phyloP scores from a whole-genome alignment of 2,329 filamentous ascomycete species.

The Pseudopithomyces chartarum region DNA sequence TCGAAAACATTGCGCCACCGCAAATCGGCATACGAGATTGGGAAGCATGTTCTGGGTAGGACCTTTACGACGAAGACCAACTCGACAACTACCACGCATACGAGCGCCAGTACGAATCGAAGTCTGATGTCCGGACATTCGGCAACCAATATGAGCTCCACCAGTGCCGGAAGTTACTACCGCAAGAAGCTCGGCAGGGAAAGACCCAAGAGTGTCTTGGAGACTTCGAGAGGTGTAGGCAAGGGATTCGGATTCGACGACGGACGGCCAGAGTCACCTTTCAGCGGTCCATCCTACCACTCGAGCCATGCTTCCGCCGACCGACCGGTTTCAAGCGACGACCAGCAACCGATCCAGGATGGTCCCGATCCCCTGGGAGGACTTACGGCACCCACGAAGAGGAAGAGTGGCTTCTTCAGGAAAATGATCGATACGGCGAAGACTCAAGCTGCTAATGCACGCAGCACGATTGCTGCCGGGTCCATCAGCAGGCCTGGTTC shows the following conservation, averaged over 20 bases:
- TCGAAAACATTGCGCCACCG: conserved; percentile 58
- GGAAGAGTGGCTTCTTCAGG: conserved; percentile 88
- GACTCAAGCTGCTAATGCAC: conserved; percentile 86
- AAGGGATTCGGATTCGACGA: conserved; percentile 47
- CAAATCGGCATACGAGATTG: conserved; percentile 80
- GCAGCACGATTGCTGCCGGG: conserved; percentile 78
- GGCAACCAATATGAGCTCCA: conserved; percentile 88
- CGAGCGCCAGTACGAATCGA: conserved; percentile 73
- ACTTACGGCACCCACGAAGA: conserved; percentile 74
- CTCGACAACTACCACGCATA: conserved; percentile 70
- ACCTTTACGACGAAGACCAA: conserved; percentile 90
- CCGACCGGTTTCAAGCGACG: conserved; percentile 56
- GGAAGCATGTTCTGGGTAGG: conserved; percentile 70
- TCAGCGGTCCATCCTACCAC: conserved; percentile 86
- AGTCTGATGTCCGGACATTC: conserved; percentile 95
- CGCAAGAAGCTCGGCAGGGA: conserved; percentile 66
- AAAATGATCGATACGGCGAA: conserved; percentile 94
- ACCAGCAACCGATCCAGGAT: conserved; percentile 60
- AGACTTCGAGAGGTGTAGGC: conserved; percentile 51
- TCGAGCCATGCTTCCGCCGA: conserved; percentile 77
- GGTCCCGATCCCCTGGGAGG: conserved; percentile 75
- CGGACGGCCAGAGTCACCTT: conserved; percentile 56
- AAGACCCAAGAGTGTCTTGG: conserved; percentile 68
- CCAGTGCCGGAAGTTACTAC: conserved; percentile 91
- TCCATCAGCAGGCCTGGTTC: conserved; percentile 49